phyloP scores from a whole-genome alignment of 257 asterid species.

The Solanum arcanum region DNA sequence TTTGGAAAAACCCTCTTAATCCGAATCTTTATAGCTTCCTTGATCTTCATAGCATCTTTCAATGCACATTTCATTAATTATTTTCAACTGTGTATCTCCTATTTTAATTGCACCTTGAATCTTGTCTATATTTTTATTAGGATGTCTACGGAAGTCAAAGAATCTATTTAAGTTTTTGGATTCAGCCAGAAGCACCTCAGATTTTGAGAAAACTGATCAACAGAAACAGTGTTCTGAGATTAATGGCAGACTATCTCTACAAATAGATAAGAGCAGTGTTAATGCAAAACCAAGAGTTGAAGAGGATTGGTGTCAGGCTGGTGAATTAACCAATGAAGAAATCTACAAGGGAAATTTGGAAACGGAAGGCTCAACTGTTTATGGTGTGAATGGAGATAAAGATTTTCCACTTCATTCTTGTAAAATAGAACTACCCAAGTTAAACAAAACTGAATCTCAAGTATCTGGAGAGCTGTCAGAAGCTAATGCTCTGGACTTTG shows the following conservation, averaged over 20 bases:
- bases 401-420: conserved; percentile 7
- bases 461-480: conserved; percentile 35
- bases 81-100: background rate
- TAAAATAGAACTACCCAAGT: conserved; percentile 4
- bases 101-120: background rate
- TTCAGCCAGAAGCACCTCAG: conserved; percentile 16
- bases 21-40: background rate
- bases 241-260: background rate
- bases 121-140: conserved; percentile 12
- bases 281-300: background rate
- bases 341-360: background rate
- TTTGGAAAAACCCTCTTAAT: background rate
- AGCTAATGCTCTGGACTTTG: conserved; percentile 43
- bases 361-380: conserved; percentile 5
- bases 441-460: conserved; percentile 23
- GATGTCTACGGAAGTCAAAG: conserved; percentile 25
- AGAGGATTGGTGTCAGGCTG: background rate
- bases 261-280: background rate
- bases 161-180: background rate
- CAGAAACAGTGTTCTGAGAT: background rate
- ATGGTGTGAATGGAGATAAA: conserved; percentile 6
- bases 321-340: background rate
- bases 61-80: background rate
- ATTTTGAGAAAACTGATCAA: conserved; percentile 5
- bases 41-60: background rate